A percentile compares a stretch with the other conserved stretches of the same genome.
phyloP scores from a whole-genome alignment of 768 basidiomycete species.

The Tephrocybe sp. region DNA sequence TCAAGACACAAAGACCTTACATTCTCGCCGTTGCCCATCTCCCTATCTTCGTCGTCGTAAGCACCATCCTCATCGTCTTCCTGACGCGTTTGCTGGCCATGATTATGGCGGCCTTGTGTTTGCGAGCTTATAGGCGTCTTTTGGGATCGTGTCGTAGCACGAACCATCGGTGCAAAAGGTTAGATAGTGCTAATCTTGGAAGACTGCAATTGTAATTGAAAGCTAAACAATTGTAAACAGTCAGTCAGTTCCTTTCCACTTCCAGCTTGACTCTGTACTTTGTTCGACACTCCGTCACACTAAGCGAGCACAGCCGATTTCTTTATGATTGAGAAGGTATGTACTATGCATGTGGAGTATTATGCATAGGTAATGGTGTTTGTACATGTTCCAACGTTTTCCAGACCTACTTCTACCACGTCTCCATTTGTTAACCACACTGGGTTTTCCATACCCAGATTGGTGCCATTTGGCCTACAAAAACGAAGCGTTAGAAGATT shows the following conservation, averaged over 20 bases:
- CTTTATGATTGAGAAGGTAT: neutral
- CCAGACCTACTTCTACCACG: slow-evolving; percentile 24
- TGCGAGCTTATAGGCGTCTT: slow-evolving; percentile 31
- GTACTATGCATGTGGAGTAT: neutral
- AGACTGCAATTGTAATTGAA: neutral
- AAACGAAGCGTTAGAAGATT: neutral
- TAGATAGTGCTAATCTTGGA: too few relatives aligned
- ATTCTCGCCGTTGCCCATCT: slow-evolving; percentile 23
- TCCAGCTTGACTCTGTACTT: neutral
- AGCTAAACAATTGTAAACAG: too few relatives aligned
- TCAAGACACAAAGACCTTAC: too few relatives aligned
- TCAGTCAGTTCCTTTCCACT: neutral
- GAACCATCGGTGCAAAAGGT: slow-evolving; percentile 23
- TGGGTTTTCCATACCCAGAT: slow-evolving; percentile 21
- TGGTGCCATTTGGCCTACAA: slow-evolving; percentile 16
- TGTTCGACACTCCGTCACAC: too few relatives aligned
- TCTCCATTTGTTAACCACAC: slow-evolving; percentile 23
- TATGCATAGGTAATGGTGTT: slow-evolving; percentile 18
- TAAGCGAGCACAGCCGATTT: neutral
- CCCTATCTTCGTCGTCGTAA: slow-evolving; percentile 34
- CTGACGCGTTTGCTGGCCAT: slow-evolving; percentile 32
- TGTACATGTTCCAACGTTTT: slow-evolving; percentile 24
- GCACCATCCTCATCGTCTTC: slow-evolving; percentile 32
- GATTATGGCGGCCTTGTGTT: slow-evolving; percentile 35
- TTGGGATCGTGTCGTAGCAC: slow-evolving; percentile 38